Conservation (phyloP, 2,329 filamentous ascomycete genomes). For the Elsinoe australis region DNA sequence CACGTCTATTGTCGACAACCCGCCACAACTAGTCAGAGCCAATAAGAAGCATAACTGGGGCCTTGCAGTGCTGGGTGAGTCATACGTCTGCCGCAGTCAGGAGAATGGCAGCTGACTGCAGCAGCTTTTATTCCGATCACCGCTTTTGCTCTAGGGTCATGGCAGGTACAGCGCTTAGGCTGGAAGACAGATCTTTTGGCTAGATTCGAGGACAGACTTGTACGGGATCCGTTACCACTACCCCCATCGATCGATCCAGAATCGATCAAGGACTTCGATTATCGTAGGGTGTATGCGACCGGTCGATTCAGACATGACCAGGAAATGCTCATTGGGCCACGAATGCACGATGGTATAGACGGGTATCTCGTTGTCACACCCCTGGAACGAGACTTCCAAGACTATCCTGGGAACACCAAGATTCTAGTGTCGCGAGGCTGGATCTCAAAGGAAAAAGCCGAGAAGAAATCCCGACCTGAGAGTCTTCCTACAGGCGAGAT, state of each 20-base stretch:
- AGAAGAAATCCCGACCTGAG: conserved; percentile 55
- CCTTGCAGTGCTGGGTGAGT: conserved; percentile 64
- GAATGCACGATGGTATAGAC: conserved; percentile 79
- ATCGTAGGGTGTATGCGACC: conserved; percentile 68
- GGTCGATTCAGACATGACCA: conserved; percentile 76
- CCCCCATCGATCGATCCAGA: conserved; percentile 73
- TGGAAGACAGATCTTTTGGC: conserved; percentile 94
- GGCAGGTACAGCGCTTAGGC: conserved; percentile 86
- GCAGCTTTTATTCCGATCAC: conserved; percentile 79
- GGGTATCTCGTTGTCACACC: conserved; percentile 90
- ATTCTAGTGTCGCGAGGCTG: conserved; percentile 84
- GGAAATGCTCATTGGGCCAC: conserved; percentile 93
- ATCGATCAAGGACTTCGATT: conserved; percentile 86
- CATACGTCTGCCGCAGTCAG: not conserved
- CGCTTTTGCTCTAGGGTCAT: conserved; percentile 81
- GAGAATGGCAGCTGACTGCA: conserved; percentile 13
- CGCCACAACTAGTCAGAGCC: conserved; percentile 68
- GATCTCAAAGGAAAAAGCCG: conserved; percentile 69
- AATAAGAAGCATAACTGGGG: conserved; percentile 71
- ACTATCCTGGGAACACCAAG: conserved; percentile 47
- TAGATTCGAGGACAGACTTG: conserved; percentile 82
- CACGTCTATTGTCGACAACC: conserved; percentile 78
- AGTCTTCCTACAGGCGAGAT: conserved; percentile 65
- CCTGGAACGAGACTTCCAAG: conserved; percentile 55
- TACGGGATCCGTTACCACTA: conserved; percentile 76